phyloP scores from a whole-genome alignment of 2,329 filamentous ascomycete species.

The Emydomyces testavorans region DNA sequence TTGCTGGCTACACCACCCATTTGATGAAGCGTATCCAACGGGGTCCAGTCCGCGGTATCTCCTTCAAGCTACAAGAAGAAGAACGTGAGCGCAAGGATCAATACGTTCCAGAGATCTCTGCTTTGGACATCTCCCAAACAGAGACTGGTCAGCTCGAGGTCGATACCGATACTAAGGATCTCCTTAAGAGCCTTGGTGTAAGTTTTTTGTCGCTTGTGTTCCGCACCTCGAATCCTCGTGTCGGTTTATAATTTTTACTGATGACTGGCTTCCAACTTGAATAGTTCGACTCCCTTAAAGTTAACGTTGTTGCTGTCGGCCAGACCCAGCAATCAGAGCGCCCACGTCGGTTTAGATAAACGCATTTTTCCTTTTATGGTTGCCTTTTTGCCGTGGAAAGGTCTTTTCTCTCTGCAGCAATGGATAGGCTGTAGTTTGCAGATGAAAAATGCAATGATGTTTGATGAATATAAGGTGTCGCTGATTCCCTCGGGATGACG shows the following conservation, averaged over 20 bases:
- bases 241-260: not conserved
- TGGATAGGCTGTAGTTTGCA: conserved; percentile 9
- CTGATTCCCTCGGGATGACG: conserved; percentile 69
- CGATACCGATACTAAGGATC: conserved; percentile 95
- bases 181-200: conserved; percentile 98
- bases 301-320: conserved; percentile 84
- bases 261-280: not conserved
- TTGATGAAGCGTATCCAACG: conserved; percentile 99
- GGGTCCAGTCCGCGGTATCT: conserved; percentile 97
- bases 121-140: conserved; percentile 91
- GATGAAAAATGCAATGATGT: conserved; percentile 17
- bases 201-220: conserved; percentile 34
- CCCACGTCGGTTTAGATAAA: conserved; percentile 55
- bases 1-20: conserved; percentile 97
- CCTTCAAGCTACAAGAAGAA: conserved; percentile 99
- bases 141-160: conserved; percentile 91
- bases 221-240: not conserved
- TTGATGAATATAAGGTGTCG: conserved; percentile 65
- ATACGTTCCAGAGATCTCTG: conserved; percentile 98
- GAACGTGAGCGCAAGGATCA: conserved; percentile 99
- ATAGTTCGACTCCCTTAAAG: conserved; percentile 92
- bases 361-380: conserved; percentile 2
- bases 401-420: conserved; percentile 1
- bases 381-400: conserved; percentile 9
- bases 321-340: conserved; percentile 82